Percentiles rank a stretch among this genome's conserved stretches.
Conservation (phyloP, 1,284 basidiomycete genomes). For the Phenoliferia sp. region DNA sequence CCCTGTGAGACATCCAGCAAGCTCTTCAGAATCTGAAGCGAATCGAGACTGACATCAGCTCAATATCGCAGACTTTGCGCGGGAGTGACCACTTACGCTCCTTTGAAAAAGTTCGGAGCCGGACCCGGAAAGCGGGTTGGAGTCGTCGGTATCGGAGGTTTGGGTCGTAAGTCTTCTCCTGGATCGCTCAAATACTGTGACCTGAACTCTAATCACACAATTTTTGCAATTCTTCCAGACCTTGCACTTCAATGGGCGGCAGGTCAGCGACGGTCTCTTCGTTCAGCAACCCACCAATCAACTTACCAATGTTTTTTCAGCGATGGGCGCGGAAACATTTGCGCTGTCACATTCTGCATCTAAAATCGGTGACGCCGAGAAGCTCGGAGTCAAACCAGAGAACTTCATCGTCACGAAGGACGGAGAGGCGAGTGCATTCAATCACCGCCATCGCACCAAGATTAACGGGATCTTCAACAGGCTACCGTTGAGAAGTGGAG, state of each 20-base stretch:
- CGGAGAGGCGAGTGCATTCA: not conserved
- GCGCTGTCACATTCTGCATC: slow-evolving; percentile 46
- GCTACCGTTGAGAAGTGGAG: slow-evolving; percentile 20
- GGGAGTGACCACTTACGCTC: slow-evolving; percentile 48
- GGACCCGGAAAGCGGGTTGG: slow-evolving; percentile 46
- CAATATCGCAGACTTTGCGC: slow-evolving; percentile 39
- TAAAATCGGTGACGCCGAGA: slow-evolving; percentile 43
- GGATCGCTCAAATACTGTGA: slow-evolving; percentile 14
- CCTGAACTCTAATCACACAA: slow-evolving; percentile 47
- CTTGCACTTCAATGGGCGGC: slow-evolving; percentile 1
- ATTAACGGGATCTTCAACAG: not conserved
- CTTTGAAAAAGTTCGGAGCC: slow-evolving; percentile 47
- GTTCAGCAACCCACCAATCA: not conserved
- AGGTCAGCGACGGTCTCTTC: not conserved
- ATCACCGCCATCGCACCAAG: not conserved
- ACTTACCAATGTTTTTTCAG: not conserved
- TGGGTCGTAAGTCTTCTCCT: not conserved
- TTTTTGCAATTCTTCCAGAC: slow-evolving; percentile 40
- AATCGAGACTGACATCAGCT: slow-evolving; percentile 30
- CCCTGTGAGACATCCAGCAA: too few relatives aligned
- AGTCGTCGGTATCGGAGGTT: slow-evolving; percentile 42
- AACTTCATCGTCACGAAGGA: slow-evolving; percentile 31
- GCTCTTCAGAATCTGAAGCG: too few relatives aligned
- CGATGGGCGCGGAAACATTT: slow-evolving; percentile 31
- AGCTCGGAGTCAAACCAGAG: slow-evolving; percentile 42